Base-by-base conservation (phyloP, 2,329 filamentous ascomycete genomes). In the Fusarium scirpi region DNA sequence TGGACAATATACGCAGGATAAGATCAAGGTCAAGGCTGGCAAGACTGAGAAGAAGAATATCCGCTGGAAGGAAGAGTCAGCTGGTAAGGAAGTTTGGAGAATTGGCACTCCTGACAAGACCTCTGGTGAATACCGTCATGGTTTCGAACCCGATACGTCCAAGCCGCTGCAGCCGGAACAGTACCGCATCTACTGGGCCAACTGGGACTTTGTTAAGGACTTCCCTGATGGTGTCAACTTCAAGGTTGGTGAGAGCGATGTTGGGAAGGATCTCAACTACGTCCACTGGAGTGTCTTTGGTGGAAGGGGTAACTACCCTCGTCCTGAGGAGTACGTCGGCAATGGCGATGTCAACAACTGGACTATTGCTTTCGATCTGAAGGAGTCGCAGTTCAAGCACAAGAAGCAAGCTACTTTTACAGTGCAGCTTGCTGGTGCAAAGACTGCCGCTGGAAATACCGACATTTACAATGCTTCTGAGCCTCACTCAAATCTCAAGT, bases 261-360 rank as follows among this genome's bases (percentile, higher is more conserved):
- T 80, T 20, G 78, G 78, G 0, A 76, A 78, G 13, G 86, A 89
- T 70, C 81, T 89, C 64, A 91, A 91, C 77, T 90, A 90, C 58
- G 85, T 90, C 6, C 89, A 91, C 74, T 91, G 89, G 89, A 86
- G 85, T 60, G 87, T 89, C 11, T 90, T 89, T 70, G 88, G 88
- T 2, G 85, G 86, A 8, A 80, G 85, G 29, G 86, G 81, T 2
- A 85, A 89, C 76, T 83, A 77, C 16, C 56, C 81, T 6, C 81
- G 86, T 1, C 77, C 81, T 2, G 78, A 82, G 46, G 77, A 82
- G 8, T 83, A 84, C 52, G 78, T 80, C 44, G 79, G 82, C 22
- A 82, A 82, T 67, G 74, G 74, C 82, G 52, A 76, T 24, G 82
- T 88, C 27, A 88, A 88, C 75, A 88, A 89, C 76, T 90, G 87